Percentiles rank a stretch among this genome's conserved stretches.
phyloP scores from a whole-genome alignment of 148 eudicot genomes.

The Arctostaphylos glauca region DNA sequence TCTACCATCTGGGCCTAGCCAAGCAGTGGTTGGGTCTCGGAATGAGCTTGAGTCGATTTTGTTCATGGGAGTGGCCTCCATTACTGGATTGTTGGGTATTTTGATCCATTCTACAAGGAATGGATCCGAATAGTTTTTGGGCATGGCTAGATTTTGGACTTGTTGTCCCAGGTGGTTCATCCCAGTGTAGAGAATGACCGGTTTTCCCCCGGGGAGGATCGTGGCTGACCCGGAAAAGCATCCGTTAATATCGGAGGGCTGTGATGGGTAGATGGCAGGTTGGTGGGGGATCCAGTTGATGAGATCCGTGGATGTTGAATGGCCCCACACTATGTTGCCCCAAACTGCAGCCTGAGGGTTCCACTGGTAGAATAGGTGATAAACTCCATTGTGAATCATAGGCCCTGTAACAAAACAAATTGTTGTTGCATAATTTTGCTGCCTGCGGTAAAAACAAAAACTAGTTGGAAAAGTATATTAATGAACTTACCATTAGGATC shows the following conservation, averaged over 20 bases:
- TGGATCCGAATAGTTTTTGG: conserved; percentile 57
- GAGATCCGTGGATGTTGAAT: conserved; percentile 62
- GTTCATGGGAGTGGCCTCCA: conserved; percentile 37
- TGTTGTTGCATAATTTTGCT: not conserved
- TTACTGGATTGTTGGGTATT: conserved; percentile 40
- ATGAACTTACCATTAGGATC: conserved; percentile 62
- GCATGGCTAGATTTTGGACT: conserved; percentile 66
- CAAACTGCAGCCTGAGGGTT: conserved; percentile 51
- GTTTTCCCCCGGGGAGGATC: conserved; percentile 44
- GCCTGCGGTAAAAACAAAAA: not conserved
- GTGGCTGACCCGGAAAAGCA: conserved; percentile 78
- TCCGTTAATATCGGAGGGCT: conserved; percentile 46
- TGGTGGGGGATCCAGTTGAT: conserved; percentile 67
- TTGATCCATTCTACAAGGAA: conserved; percentile 58
- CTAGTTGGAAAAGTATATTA: not conserved
- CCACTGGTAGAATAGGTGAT: conserved; percentile 80
- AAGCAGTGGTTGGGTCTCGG: conserved; percentile 69
- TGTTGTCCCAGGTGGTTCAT: conserved; percentile 31
- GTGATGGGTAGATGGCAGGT: conserved; percentile 40
- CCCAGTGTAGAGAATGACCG: conserved; percentile 65
- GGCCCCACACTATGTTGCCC: conserved; percentile 72
- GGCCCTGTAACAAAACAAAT: conserved; percentile 45
- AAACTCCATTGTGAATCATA: conserved; percentile 62
- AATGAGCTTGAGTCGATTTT: conserved; percentile 39
- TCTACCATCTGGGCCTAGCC: conserved; percentile 27